Percentiles rank a stretch among this genome's conserved stretches.
Conservation (phyloP, 2,329 filamentous ascomycete species). For the Talaromyces sp. region DNA sequence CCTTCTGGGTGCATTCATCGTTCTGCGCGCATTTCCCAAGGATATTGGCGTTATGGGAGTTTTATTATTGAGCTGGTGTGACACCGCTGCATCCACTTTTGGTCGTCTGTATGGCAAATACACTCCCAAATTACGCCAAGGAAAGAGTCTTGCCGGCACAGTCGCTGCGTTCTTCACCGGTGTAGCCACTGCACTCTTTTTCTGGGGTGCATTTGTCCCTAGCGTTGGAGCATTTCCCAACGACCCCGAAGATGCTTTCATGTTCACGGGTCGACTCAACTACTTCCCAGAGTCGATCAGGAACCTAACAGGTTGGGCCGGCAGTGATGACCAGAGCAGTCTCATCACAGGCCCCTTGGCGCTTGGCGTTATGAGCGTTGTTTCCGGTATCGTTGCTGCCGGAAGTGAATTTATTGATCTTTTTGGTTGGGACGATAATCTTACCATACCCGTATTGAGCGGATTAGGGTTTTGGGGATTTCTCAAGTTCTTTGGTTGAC, state of each 20-base stretch:
- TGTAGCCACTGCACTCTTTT: constrained; percentile 74
- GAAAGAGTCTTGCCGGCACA: constrained; percentile 89
- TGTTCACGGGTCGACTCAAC: constrained; percentile 73
- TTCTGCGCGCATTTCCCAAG: constrained; percentile 84
- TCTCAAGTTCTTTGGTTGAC: constrained; percentile 69
- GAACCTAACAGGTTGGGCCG: constrained; percentile 59
- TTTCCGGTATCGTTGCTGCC: constrained; percentile 84
- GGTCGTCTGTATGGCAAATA: constrained; percentile 85
- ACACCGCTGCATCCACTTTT: constrained; percentile 93
- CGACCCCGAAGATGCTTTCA: constrained; percentile 67
- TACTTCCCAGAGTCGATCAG: constrained; percentile 61
- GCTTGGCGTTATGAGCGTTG: constrained; percentile 74
- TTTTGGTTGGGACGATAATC: constrained; percentile 94
- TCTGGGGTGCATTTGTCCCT: constrained; percentile 84
- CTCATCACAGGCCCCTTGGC: constrained; percentile 69
- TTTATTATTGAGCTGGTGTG: constrained; percentile 92
- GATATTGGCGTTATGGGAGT: constrained; percentile 88
- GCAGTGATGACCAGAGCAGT: constrained; percentile 37
- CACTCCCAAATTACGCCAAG: constrained; percentile 76
- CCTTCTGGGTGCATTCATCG: constrained; percentile 82
- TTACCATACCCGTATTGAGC: constrained; percentile 91
- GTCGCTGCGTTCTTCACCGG: constrained; percentile 79
- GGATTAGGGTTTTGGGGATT: constrained; percentile 88
- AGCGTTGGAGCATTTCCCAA: constrained; percentile 62
- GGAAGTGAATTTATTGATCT: constrained; percentile 87